Conservation (phyloP, 192 early-diverging fungal genomes). For the Backusella liffmaniae region DNA sequence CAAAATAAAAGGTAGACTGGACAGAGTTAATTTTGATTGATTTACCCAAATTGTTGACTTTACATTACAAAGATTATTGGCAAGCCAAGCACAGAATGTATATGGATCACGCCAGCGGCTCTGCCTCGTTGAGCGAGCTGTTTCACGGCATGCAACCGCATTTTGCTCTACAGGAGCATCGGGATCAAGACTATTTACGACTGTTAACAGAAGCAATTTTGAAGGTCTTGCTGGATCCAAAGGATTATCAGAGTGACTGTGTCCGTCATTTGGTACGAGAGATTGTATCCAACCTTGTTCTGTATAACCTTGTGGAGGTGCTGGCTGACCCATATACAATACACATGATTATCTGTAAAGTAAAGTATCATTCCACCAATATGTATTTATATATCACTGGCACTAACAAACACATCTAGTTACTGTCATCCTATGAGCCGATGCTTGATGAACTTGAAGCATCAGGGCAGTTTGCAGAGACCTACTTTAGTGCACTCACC, state of each 20-base stretch:
- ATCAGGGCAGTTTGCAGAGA: slow-evolving; percentile 18
- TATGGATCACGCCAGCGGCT: slow-evolving; percentile 44
- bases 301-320: slow-evolving; percentile 40
- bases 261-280: slow-evolving; percentile 47
- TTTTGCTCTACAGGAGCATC: slow-evolving; percentile 40
- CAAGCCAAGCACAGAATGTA: slow-evolving; percentile 39
- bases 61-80: slow-evolving; percentile 48
- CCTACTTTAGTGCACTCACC: slow-evolving; percentile 21
- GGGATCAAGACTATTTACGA: slow-evolving; percentile 48
- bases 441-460: slow-evolving; percentile 24
- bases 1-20: slow-evolving; percentile 44
- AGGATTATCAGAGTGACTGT: slow-evolving; percentile 45
- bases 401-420: not conserved
- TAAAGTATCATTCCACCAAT: slow-evolving; percentile 12
- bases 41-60: slow-evolving; percentile 43
- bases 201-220: slow-evolving; percentile 44
- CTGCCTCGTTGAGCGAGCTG: slow-evolving; percentile 28
- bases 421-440: slow-evolving; percentile 16
- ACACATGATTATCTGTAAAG: slow-evolving; percentile 52
- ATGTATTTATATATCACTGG: too few relatives aligned
- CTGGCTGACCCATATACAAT: slow-evolving; percentile 52
- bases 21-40: slow-evolving; percentile 43
- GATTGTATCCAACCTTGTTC: slow-evolving; percentile 43
- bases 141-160: slow-evolving; percentile 58
- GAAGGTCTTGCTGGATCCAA: slow-evolving; percentile 28